Evolutionary conservation across 2,329 filamentous ascomycete species (phyloP).

Genomic region (Rasamsonia emersonii): DNA sequence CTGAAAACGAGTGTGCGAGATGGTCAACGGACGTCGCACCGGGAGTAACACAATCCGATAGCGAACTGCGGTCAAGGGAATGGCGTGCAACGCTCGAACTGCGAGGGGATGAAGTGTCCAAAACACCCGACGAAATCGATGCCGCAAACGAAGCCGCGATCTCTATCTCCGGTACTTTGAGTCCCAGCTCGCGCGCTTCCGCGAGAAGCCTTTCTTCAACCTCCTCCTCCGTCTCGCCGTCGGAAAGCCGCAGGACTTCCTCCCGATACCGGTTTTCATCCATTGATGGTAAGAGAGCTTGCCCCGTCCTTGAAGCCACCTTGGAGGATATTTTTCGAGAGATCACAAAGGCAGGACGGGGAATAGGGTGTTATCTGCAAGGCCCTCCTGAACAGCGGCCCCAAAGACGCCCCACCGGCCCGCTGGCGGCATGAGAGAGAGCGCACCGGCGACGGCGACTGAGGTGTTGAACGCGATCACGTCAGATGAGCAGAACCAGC

Average conservation of each 20-base stretch:
- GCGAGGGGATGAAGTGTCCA: constrained; percentile 21
- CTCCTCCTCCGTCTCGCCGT: constrained; percentile 28
- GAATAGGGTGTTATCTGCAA: no score
- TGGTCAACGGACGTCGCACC: constrained; percentile 20
- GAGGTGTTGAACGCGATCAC: no score
- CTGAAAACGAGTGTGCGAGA: constrained; percentile 22
- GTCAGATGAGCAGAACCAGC: no score
- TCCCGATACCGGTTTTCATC: constrained; percentile 31
- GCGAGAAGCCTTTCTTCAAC: constrained; percentile 28
- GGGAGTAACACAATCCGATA: constrained; percentile 19
- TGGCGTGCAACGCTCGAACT: constrained; percentile 15
- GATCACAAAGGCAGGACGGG: no score
- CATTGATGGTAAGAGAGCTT: constrained; percentile 10
- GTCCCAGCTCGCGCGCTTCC: constrained; percentile 30
- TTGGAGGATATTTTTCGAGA: no score
- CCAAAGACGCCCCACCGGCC: no score
- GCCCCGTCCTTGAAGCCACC: background rate
- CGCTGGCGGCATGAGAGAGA: no score
- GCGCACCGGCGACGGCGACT: no score
- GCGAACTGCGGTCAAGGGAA: constrained; percentile 23
- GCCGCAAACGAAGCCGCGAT: constrained; percentile 26
- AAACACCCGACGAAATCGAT: constrained; percentile 26
- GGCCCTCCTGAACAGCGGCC: no score
- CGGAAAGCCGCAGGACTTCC: constrained; percentile 25
- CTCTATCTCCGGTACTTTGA: constrained; percentile 25